Evolutionary conservation across 805 yeast genomes (phyloP), one percentile per base, ranked within the genome.

Genomic region (Blastobotrys robertii): DNA sequence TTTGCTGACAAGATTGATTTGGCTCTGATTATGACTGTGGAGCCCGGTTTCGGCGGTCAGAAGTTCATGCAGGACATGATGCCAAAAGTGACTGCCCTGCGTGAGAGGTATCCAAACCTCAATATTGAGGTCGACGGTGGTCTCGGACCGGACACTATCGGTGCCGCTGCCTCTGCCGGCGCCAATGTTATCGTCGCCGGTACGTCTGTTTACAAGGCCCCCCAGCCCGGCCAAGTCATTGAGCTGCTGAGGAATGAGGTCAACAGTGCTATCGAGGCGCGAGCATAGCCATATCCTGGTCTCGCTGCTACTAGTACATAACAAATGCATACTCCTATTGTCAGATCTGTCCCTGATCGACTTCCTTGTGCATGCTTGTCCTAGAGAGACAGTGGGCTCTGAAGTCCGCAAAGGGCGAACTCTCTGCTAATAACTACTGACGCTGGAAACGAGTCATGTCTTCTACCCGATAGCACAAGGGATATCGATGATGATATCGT

Each of bases 31-130:
- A 92, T 90, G 97, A 92, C 98, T 2, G 97, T 92, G 30, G 98
- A 92, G 67, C 98, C 98, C 10, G 98, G 98, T 0, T 90, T 92
- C 61, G 98, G 98, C 15, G 98, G 98, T 37, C 98, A 92, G 67
- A 83, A 82, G 63, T 92, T 92, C 70, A 87, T 85, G 96, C 68
- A 77, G 13, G 84, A 78, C 46, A 88, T 90, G 96, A 88, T 92
- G 97, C 86, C 94, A 49, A 90, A 90, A 66, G 97, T 90, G 39
- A 81, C 77, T 53, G 70, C 68, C 28, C 70, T 92, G 54, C 78
- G 98, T 64, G 64, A 60, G 32, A 73, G 70, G 55, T 86, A 72
- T 62, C 96, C 97, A 9, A 60, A 79, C 13, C 68, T 90, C 60
- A 80, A 90, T 65, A 84, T 92, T 53, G 90, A 92, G 67, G 98